A percentile compares a stretch with the other conserved stretches of the same genome.
phyloP scores from a whole-genome alignment of 257 asterid species.

The Asclepias syriaca region DNA sequence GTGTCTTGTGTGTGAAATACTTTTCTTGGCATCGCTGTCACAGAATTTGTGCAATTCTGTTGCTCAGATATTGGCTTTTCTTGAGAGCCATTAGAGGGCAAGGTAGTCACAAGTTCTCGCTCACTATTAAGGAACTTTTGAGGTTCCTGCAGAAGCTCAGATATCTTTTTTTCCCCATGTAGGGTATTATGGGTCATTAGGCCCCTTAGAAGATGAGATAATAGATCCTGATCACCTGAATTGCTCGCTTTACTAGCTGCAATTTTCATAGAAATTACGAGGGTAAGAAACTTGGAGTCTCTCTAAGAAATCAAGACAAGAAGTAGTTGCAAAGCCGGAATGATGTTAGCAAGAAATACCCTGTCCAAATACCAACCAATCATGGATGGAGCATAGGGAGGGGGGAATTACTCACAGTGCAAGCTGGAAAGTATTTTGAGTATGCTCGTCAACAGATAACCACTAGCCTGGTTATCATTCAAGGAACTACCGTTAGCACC shows the following conservation, averaged over 20 bases:
- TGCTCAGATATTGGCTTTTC: constrained; percentile 38
- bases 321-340: constrained; percentile 1
- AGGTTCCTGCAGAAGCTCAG: constrained; percentile 45
- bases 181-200: constrained; percentile 47
- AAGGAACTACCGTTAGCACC: constrained; percentile 28
- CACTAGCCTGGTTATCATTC: constrained; percentile 53
- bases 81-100: constrained; percentile 49
- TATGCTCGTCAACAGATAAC: constrained; percentile 58
- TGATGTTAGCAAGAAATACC: constrained; percentile 8
- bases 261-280: constrained; percentile 20
- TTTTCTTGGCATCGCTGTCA: constrained; percentile 35
- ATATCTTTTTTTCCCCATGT: constrained; percentile 29
- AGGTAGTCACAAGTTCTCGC: constrained; percentile 34
- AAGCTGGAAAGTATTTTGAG: constrained; percentile 69
- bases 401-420: constrained; percentile 52
- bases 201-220: constrained; percentile 65
- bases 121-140: constrained; percentile 40
- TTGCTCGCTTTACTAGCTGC: constrained; percentile 50
- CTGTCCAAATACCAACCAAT: constrained; percentile 1
- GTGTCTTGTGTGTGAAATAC: constrained; percentile 18
- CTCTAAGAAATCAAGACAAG: constrained; percentile 11
- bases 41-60: constrained; percentile 28
- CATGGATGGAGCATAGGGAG: neutral
- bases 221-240: constrained; percentile 53
- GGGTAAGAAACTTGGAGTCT: constrained; percentile 9